Evolutionary conservation across 2,329 filamentous ascomycete species (phyloP).

Genomic region (Botrytis aclada): DNA sequence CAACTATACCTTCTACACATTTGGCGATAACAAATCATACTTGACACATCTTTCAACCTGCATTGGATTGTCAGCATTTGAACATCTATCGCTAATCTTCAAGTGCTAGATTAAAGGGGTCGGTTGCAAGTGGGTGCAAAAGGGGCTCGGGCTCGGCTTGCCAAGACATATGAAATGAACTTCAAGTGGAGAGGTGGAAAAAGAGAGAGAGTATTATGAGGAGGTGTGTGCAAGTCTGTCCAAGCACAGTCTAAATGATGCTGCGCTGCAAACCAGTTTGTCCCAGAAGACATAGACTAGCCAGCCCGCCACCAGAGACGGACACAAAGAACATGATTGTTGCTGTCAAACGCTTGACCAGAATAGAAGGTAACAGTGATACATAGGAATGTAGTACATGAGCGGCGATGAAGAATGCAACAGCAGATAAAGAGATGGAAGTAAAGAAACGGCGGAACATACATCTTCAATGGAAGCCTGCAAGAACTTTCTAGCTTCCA

Average conservation of each 20-base stretch:
- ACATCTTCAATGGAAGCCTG: conserved; percentile 88
- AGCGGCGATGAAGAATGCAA: not conserved
- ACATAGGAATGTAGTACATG: not conserved
- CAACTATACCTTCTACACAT: conserved; percentile 19
- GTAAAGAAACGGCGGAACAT: conserved; percentile 40
- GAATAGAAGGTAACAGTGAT: not conserved
- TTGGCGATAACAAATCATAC: conserved; percentile 25
- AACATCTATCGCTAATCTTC: not conserved
- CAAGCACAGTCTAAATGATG: not conserved
- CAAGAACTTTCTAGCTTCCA: conserved; percentile 85
- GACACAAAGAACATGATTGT: not conserved
- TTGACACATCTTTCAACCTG: conserved; percentile 26
- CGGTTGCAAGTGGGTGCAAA: not conserved
- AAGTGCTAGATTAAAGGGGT: not conserved
- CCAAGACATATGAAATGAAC: not conserved
- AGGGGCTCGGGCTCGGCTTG: not conserved
- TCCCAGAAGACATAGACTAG: not conserved
- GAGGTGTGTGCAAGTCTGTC: not conserved
- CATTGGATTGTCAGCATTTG: not conserved
- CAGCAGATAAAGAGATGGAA: not conserved
- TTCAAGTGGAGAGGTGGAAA: not conserved
- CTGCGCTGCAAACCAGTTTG: not conserved
- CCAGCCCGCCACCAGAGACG: not conserved
- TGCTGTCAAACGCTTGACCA: not conserved
- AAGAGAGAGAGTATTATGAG: not conserved